Conservation (phyloP, 139 green algal genomes). For the Picochlorum sp. region DNA sequence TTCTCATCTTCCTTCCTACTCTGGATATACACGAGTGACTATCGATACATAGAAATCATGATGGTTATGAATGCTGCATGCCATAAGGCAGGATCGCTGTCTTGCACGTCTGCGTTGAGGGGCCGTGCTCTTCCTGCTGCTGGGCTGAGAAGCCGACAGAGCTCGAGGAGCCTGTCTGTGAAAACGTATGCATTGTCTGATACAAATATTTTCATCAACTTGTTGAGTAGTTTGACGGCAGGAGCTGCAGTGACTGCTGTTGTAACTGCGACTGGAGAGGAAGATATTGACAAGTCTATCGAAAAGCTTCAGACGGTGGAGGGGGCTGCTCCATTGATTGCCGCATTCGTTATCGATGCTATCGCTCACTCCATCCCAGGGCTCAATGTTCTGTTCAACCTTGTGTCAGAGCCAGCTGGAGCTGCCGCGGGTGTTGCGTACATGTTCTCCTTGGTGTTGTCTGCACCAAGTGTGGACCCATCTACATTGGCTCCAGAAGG, state of each 20-base stretch:
- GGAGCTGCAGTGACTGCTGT: constrained; percentile 31
- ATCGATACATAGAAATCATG: too few species aligned
- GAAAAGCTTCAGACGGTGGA: constrained; percentile 39
- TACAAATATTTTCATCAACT: constrained; percentile 16
- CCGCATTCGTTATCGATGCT: constrained; percentile 39
- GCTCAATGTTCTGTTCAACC: constrained; percentile 43
- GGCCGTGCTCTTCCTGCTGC: too few species aligned
- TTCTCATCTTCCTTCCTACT: too few species aligned
- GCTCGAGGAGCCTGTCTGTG: not conserved
- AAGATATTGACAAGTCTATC: constrained; percentile 48
- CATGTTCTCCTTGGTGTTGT: constrained; percentile 60
- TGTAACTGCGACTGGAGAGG: constrained; percentile 33
- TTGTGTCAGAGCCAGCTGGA: constrained; percentile 47
- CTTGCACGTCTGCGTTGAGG: too few species aligned
- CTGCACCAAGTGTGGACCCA: constrained; percentile 43
- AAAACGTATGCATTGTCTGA: constrained; percentile 1
- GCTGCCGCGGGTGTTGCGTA: constrained; percentile 57
- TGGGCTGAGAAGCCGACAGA: not conserved
- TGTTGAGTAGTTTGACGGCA: not conserved
- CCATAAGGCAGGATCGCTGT: too few species aligned
- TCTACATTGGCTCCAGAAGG: constrained; percentile 56
- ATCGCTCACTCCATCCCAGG: constrained; percentile 51
- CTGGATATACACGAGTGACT: too few species aligned
- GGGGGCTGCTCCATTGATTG: constrained; percentile 30
- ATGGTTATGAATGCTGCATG: too few species aligned